These are phyloP conservation scores for Lepidium sativum DNA, from an alignment of 345 rosid species.

Conservation along the genomic window DNA sequence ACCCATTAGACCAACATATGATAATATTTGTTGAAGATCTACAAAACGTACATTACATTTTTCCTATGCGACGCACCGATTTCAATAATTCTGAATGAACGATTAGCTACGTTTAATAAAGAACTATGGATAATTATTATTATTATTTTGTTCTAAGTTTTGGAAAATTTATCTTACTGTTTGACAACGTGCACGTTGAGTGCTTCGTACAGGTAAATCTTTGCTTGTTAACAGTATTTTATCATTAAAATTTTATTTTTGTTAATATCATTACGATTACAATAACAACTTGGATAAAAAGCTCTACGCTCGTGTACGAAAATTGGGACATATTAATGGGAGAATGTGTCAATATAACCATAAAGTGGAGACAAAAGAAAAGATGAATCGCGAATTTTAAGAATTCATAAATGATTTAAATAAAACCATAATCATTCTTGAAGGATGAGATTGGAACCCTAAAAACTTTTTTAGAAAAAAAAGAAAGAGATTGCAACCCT, in stretches of 20 bases:
- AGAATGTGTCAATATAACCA: slow-evolving; percentile 27
- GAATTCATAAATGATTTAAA: neutral
- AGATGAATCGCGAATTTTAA: neutral
- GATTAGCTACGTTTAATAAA: neutral
- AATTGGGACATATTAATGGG: slow-evolving; percentile 28
- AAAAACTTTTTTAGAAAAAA: too few species aligned
- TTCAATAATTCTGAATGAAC: neutral
- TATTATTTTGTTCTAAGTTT: neutral
- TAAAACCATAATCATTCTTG: slow-evolving; percentile 20
- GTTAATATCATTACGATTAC: too few species aligned
- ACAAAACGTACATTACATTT: neutral
- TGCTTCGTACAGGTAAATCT: slow-evolving; percentile 6
- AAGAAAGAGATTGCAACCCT: too few species aligned
- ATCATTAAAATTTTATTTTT: too few species aligned
- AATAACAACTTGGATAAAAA: neutral
- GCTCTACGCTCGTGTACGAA: slow-evolving; percentile 12
- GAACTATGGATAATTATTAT: neutral
- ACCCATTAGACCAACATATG: neutral
- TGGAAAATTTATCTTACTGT: neutral
- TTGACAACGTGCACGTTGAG: slow-evolving; percentile 27
- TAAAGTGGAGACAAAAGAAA: slow-evolving; percentile 30
- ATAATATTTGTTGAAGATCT: neutral
- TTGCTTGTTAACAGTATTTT: neutral
- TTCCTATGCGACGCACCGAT: neutral
- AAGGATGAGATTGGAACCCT: neutral